Percentiles rank a stretch among this genome's conserved stretches.
phyloP scores from a whole-genome alignment of 176 grass and related monocot species.

The Triticum timopheevii region DNA sequence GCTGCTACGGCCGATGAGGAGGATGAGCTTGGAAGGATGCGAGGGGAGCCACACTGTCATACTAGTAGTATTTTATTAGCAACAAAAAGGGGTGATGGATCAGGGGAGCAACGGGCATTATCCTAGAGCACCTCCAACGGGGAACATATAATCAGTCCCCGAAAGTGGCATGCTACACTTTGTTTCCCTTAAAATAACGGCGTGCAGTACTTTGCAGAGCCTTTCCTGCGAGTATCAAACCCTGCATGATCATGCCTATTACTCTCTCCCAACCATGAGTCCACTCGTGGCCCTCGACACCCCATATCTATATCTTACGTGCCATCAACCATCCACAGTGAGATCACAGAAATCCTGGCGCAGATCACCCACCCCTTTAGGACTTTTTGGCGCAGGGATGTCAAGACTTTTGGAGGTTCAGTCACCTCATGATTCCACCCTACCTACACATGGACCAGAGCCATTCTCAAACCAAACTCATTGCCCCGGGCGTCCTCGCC shows the following conservation, averaged over 20 bases:
- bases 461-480: neutral
- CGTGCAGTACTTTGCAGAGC: neutral
- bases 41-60: neutral
- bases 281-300: constrained; percentile 16
- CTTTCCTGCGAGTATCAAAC: neutral
- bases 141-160: neutral
- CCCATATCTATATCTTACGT: neutral
- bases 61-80: neutral
- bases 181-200: neutral
- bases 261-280: constrained; percentile 7
- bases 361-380: neutral
- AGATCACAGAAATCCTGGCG: constrained; percentile 11
- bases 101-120: neutral
- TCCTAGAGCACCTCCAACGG: neutral
- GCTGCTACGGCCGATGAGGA: neutral
- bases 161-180: neutral
- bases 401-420: neutral
- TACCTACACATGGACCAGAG: neutral
- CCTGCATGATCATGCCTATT: constrained; percentile 9
- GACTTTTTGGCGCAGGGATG: neutral
- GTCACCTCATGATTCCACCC: constrained; percentile 10
- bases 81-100: neutral
- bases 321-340: neutral
- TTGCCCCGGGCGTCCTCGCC: neutral
- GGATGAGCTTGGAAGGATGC: neutral